These are phyloP conservation scores for Croton laevigatus DNA, from an alignment of 441 rosid genomes.

Conservation along the genomic window DNA sequence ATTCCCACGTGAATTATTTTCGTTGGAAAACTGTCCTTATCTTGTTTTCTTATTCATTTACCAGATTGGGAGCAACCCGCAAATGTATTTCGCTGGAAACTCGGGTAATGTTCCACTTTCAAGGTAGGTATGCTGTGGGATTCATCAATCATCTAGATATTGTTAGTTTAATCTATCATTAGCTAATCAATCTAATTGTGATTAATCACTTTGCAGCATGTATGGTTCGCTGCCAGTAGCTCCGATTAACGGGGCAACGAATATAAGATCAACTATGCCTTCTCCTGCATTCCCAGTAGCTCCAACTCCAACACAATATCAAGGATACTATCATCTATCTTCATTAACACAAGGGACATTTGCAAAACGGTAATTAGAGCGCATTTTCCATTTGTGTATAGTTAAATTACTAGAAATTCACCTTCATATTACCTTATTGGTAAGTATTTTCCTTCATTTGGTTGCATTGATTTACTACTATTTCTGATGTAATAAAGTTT, in stretches of 20 bases:
- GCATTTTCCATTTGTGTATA: not conserved
- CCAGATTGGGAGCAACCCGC: conserved; percentile 45
- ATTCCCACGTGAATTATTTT: not conserved
- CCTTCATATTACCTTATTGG: not conserved
- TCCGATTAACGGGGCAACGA: conserved; percentile 30
- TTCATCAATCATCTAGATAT: not conserved
- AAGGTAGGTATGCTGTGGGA: conserved; percentile 31
- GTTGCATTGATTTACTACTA: conserved; percentile 13
- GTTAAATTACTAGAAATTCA: conserved; percentile 3
- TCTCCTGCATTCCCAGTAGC: conserved; percentile 24
- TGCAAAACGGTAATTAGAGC: conserved; percentile 29
- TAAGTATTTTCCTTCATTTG: not conserved
- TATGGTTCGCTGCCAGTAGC: conserved; percentile 26
- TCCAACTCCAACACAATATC: conserved; percentile 34
- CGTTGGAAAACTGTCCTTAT: conserved; percentile 19
- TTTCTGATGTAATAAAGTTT: conserved; percentile 8
- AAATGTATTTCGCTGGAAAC: conserved; percentile 30
- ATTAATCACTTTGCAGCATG: conserved; percentile 32
- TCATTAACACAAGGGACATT: conserved; percentile 48
- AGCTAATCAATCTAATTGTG: not conserved
- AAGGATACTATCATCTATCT: conserved; percentile 46
- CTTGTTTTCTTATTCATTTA: conserved; percentile 10
- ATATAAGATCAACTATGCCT: conserved; percentile 23
- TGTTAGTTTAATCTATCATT: not conserved
- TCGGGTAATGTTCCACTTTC: conserved; percentile 31